A percentile compares a stretch with the other conserved stretches of the same genome.
phyloP scores from a whole-genome alignment of 164 flowering plant species.

The Macadamia integrifolia region DNA sequence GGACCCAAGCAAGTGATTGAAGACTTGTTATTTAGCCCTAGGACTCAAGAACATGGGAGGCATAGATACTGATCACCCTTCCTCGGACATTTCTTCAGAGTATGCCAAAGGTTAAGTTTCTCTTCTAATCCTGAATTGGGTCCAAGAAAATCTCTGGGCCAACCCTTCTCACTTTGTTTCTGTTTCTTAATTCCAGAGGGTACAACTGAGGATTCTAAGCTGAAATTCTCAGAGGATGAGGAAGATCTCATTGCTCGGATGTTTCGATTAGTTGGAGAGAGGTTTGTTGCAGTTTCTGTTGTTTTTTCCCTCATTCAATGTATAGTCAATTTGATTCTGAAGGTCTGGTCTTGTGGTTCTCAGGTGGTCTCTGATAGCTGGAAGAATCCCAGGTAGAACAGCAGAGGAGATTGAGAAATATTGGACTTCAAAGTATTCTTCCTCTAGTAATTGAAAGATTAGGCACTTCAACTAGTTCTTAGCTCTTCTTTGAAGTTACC shows the following conservation, averaged over 20 bases:
- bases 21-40: no score
- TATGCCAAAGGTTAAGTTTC: no score
- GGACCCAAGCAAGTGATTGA: no score
- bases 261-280: constrained; percentile 29
- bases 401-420: constrained; percentile 57
- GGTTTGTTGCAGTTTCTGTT: constrained; percentile 9
- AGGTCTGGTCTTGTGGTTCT: background rate
- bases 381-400: constrained; percentile 61
- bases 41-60: no score
- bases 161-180: no score
- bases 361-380: constrained; percentile 61
- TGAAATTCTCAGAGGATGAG: constrained; percentile 29
- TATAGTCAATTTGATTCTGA: no score
- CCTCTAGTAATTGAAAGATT: constrained; percentile 19
- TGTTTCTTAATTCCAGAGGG: constrained; percentile 9
- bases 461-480: no score
- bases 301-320: background rate
- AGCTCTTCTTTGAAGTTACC: no score
- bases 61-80: no score
- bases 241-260: constrained; percentile 26
- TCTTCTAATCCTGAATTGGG: no score
- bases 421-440: constrained; percentile 39
- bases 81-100: no score
- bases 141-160: no score
- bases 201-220: constrained; percentile 11